A percentile compares a stretch with the other conserved stretches of the same genome.
Evolutionary conservation across 1,139 yeast genomes (phyloP).

Genomic region (Candida neerlandica): DNA sequence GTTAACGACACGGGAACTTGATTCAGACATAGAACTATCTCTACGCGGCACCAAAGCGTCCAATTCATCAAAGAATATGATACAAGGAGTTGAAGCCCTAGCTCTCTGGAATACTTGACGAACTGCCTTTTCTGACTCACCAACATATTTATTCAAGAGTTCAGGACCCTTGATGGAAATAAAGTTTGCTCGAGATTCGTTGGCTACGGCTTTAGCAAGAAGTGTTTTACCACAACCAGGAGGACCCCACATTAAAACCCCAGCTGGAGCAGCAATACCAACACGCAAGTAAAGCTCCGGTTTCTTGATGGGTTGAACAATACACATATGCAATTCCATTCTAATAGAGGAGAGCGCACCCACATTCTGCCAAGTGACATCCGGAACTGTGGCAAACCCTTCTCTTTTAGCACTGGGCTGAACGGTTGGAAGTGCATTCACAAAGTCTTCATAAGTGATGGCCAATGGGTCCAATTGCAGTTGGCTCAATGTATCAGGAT

Average conservation of each 20-base stretch:
- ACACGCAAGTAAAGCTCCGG: constrained; percentile 90
- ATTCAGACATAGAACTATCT: constrained; percentile 83
- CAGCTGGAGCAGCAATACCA: constrained; percentile 96
- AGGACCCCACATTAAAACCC: constrained; percentile 98
- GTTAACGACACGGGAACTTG: constrained; percentile 92
- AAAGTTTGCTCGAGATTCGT: constrained; percentile 93
- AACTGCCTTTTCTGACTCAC: constrained; percentile 94
- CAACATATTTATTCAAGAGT: constrained; percentile 88
- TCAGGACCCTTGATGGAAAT: constrained; percentile 97
- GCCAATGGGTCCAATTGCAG: constrained; percentile 75
- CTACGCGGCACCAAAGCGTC: constrained; percentile 96
- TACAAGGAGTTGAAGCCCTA: constrained; percentile 92
- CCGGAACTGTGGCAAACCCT: constrained; percentile 98
- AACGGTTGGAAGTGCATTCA: constrained; percentile 83
- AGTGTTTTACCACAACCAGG: constrained; percentile 99
- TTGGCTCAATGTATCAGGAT: constrained; percentile 76
- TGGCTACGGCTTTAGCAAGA: constrained; percentile 95
- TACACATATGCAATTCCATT: constrained; percentile 93
- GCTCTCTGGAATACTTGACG: constrained; percentile 95
- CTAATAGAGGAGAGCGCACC: constrained; percentile 85
- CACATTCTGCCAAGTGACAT: constrained; percentile 92
- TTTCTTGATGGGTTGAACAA: constrained; percentile 92
- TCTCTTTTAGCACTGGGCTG: constrained; percentile 98
- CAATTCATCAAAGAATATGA: constrained; percentile 92
- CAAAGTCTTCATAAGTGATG: constrained; percentile 77